Percentiles rank a stretch among this genome's conserved stretches.
Conservation (phyloP, 2,329 filamentous ascomycete species). For the Whalleya microplaca region DNA sequence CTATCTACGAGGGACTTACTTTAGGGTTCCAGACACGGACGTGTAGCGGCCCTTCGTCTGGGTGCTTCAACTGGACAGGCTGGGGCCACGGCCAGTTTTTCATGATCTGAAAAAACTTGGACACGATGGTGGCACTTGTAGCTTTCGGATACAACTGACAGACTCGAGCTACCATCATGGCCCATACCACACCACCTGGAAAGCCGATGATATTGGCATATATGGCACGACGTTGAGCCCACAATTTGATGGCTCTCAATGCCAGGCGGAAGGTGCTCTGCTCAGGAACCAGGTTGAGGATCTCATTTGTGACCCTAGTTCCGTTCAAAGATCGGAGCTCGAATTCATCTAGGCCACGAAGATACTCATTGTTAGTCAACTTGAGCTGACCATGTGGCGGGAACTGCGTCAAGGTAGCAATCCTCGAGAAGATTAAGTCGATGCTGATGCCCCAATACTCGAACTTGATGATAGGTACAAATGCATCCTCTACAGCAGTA, state of each 20-base stretch:
- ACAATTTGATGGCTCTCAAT: conserved; percentile 90
- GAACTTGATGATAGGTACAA: conserved; percentile 97
- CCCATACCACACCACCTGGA: conserved; percentile 96
- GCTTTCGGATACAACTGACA: conserved; percentile 96
- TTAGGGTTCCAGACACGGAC: conserved; percentile 94
- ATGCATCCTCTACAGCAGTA: conserved; percentile 84
- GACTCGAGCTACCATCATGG: conserved; percentile 93
- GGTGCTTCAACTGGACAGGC: conserved; percentile 86
- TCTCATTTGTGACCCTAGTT: conserved; percentile 91
- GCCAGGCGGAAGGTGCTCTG: conserved; percentile 88
- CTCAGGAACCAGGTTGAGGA: conserved; percentile 86
- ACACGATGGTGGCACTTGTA: conserved; percentile 82
- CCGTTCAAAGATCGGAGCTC: conserved; percentile 92
- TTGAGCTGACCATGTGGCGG: conserved; percentile 69
- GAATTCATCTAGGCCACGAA: conserved; percentile 84
- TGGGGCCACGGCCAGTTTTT: conserved; percentile 91
- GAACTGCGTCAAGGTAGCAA: conserved; percentile 71
- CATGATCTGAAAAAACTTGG: conserved; percentile 94
- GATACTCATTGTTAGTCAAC: conserved; percentile 79
- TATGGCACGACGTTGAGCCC: conserved; percentile 89
- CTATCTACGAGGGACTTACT: conserved; percentile 48
- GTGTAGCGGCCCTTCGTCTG: conserved; percentile 79
- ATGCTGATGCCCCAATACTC: conserved; percentile 90
- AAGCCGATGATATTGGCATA: conserved; percentile 97
- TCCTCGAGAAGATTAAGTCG: conserved; percentile 86